Percentiles rank a stretch among this genome's conserved stretches.
Conservation (phyloP, 73 alveolate genomes). For the Paraurostyla sp. region DNA sequence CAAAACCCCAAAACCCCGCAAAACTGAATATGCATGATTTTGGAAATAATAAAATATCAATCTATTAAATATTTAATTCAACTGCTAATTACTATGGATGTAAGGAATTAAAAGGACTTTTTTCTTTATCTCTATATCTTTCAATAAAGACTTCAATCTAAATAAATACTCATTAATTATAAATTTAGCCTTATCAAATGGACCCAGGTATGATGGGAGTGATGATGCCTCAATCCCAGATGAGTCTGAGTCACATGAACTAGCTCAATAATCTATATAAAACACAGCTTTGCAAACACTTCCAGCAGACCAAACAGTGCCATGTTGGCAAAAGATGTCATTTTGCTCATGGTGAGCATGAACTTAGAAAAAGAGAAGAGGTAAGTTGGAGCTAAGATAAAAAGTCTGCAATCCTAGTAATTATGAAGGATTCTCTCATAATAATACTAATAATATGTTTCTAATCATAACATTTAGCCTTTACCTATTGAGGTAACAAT, state of each 20-base stretch:
- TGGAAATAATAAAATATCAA: background rate
- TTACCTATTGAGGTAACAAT: slow-evolving; percentile 42
- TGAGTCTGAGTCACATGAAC: background rate
- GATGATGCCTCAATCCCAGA: slow-evolving; percentile 1
- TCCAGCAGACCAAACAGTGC: slow-evolving; percentile 69
- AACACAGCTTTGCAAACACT: slow-evolving; percentile 85
- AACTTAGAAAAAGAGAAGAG: slow-evolving; percentile 74
- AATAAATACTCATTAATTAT: background rate
- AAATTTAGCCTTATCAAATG: background rate
- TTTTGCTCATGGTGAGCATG: slow-evolving; percentile 87
- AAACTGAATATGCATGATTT: background rate
- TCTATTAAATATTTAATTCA: slow-evolving; percentile 46
- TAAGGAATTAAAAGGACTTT: background rate
- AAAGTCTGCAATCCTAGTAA: too few species aligned
- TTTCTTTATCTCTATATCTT: background rate
- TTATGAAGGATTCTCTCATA: too few species aligned
- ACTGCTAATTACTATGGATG: slow-evolving; percentile 55
- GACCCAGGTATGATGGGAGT: slow-evolving; percentile 35
- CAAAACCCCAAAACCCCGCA: slow-evolving; percentile 56
- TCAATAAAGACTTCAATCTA: background rate
- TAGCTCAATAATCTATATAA: slow-evolving; percentile 63
- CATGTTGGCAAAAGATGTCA: slow-evolving; percentile 86
- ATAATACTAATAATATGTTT: background rate
- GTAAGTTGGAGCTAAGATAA: too few species aligned
- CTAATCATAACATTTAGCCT: slow-evolving; percentile 15